Conservation (phyloP, 75 land plant genomes). For the Pseudotsuga menziesii region DNA sequence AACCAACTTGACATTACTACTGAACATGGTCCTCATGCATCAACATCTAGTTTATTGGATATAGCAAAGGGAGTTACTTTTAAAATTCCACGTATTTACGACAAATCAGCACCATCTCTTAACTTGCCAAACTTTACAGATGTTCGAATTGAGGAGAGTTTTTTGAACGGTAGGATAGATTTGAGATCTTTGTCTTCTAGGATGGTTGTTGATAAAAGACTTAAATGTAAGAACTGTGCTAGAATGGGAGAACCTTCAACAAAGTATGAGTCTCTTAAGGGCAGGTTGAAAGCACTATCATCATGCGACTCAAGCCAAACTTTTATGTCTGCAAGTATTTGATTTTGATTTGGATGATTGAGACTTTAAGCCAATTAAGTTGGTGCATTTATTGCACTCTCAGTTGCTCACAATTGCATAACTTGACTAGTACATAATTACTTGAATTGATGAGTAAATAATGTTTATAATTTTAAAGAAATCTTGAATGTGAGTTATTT, state of each 20-base stretch:
- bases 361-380: too few relatives aligned
- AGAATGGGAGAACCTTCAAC: slow-evolving; percentile 54
- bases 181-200: slow-evolving; percentile 59
- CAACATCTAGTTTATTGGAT: slow-evolving; percentile 50
- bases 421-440: too few relatives aligned
- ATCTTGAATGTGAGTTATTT: too few relatives aligned
- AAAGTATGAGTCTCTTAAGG: slow-evolving; percentile 65
- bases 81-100: slow-evolving; percentile 76
- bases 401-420: too few relatives aligned
- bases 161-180: slow-evolving; percentile 63
- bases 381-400: too few relatives aligned
- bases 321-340: slow-evolving; percentile 53
- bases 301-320: slow-evolving; percentile 32
- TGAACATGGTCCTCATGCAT: slow-evolving; percentile 14
- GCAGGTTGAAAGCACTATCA: slow-evolving; percentile 39
- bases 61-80: slow-evolving; percentile 79
- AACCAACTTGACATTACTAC: slow-evolving; percentile 24
- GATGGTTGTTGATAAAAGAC: slow-evolving; percentile 54
- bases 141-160: slow-evolving; percentile 64
- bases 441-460: too few relatives aligned
- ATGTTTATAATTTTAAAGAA: too few relatives aligned
- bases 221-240: slow-evolving; percentile 19
- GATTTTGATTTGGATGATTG: slow-evolving; percentile 32
- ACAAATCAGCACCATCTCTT: slow-evolving; percentile 53
- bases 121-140: slow-evolving; percentile 64